phyloP scores from a whole-genome alignment of 139 green algal species.

The Chlamydomonas sp. region DNA sequence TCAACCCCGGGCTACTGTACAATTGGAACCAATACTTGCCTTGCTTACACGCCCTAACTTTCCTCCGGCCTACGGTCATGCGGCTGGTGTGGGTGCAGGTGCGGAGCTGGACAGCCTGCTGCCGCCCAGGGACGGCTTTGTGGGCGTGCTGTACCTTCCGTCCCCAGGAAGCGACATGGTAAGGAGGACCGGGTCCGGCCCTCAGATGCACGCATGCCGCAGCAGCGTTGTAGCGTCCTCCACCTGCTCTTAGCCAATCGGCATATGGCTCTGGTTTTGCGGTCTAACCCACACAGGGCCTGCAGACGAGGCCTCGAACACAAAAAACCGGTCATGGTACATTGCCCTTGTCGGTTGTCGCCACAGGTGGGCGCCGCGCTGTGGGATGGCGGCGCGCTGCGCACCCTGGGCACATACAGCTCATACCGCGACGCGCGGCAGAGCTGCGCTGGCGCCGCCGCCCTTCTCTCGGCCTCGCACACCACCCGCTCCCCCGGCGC shows the following conservation, averaged over 20 bases:
- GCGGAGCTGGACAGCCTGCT: conserved; percentile 26
- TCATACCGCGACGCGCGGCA: not conserved
- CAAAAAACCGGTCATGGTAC: no score
- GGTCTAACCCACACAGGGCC: not conserved
- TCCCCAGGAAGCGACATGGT: not conserved
- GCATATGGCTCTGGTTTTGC: not conserved
- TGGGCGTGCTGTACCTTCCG: conserved; percentile 10
- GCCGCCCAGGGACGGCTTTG: conserved; percentile 13
- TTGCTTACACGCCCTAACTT: not conserved
- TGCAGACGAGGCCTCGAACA: no score
- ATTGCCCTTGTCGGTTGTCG: not conserved
- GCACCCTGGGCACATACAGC: conserved; percentile 10
- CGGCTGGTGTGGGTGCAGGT: not conserved
- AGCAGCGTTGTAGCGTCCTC: not conserved
- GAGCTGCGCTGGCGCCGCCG: not conserved
- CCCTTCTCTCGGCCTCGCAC: no score
- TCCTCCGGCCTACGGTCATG: no score
- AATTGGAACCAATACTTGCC: not conserved
- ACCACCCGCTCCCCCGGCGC: no score
- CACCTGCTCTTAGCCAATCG: not conserved
- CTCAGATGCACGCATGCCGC: not conserved
- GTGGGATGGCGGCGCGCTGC: not conserved
- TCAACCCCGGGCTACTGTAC: not conserved
- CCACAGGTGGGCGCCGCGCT: conserved; percentile 15
- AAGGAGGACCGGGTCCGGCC: not conserved